Conservation (phyloP, 257 asterid species). For the Petunia secreta region DNA sequence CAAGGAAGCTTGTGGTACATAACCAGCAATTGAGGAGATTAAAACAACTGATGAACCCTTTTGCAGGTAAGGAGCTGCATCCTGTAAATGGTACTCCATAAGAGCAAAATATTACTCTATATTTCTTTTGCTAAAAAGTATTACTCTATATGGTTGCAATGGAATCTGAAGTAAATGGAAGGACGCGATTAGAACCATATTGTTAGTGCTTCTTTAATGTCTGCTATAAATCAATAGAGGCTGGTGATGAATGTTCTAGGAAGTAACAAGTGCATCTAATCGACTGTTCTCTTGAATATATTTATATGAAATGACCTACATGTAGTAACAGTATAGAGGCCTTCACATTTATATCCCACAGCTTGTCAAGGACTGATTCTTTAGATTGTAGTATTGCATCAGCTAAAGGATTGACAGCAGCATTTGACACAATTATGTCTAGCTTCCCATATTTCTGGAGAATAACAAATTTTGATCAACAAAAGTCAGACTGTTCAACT, state of each 20-base stretch:
- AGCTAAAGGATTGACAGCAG: slow-evolving; percentile 87
- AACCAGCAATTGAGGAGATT: slow-evolving; percentile 73
- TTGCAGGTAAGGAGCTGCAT: slow-evolving; percentile 72
- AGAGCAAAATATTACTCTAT: background rate
- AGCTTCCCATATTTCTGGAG: slow-evolving; percentile 85
- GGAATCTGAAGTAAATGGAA: too few species aligned
- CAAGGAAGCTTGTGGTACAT: slow-evolving; percentile 57
- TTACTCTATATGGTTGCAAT: too few species aligned
- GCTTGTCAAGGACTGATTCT: slow-evolving; percentile 83
- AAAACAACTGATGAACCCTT: slow-evolving; percentile 77
- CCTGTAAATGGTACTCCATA: slow-evolving; percentile 47
- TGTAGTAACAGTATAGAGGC: slow-evolving; percentile 77
- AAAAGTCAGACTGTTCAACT: background rate
- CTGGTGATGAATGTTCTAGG: background rate
- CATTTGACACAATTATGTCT: slow-evolving; percentile 82
- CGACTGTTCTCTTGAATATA: background rate
- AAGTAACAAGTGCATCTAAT: background rate
- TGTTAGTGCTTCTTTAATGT: too few species aligned
- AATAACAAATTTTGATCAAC: background rate
- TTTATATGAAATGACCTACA: slow-evolving; percentile 45
- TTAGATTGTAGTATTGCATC: slow-evolving; percentile 71
- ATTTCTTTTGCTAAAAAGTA: too few species aligned
- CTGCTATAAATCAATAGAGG: too few species aligned
- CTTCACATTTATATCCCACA: slow-evolving; percentile 95
- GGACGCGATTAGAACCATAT: too few species aligned